These are phyloP conservation scores for Aspergillus tamarii DNA, from an alignment of 2,329 filamentous ascomycete species.

Conservation along the genomic window DNA sequence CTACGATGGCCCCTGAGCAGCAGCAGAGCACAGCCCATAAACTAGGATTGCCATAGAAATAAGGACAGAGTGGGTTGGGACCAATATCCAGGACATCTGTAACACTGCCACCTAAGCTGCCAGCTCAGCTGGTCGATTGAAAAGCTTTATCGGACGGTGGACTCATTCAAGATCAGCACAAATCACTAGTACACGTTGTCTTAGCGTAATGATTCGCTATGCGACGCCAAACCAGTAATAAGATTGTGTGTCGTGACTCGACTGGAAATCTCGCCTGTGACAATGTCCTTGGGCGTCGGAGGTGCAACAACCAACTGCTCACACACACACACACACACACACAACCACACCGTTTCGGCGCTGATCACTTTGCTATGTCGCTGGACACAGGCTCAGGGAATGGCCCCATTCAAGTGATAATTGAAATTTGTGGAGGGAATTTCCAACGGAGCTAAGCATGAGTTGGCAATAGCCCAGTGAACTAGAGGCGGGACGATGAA, in stretches of 20 bases:
- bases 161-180: not conserved
- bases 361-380: not conserved
- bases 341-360: not conserved
- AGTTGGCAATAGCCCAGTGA: not conserved
- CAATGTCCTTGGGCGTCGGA: not conserved
- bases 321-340: too few relatives aligned
- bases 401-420: not conserved
- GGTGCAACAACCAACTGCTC: too few relatives aligned
- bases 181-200: not conserved
- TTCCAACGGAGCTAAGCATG: too few relatives aligned
- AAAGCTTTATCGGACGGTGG: accelerated
- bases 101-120: not conserved
- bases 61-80: too few relatives aligned
- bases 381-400: too few relatives aligned
- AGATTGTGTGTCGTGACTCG: not conserved
- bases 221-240: too few relatives aligned
- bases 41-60: too few relatives aligned
- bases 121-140: not conserved
- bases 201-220: not conserved
- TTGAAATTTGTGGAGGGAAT: not conserved
- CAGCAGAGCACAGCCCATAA: too few relatives aligned
- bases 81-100: too few relatives aligned
- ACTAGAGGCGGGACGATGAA: not conserved
- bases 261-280: not conserved
- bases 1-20: too few relatives aligned